Percentiles rank a stretch among this genome's conserved stretches.
phyloP scores from a whole-genome alignment of 164 flowering plant species.

The Litsea cubeba region DNA sequence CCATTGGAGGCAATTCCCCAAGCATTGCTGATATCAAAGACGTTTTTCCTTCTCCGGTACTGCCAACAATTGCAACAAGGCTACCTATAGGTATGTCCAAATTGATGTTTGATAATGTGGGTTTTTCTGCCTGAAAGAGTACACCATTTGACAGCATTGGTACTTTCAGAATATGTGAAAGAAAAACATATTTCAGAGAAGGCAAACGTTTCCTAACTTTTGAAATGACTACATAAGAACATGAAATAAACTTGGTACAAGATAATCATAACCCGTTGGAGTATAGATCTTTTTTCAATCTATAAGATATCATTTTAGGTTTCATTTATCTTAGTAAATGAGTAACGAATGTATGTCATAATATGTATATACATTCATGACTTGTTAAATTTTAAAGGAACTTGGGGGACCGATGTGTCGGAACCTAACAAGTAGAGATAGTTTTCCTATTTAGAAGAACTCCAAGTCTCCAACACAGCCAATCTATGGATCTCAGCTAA shows the following conservation, averaged over 20 bases:
- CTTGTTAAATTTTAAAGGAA: no score
- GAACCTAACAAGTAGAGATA: no score
- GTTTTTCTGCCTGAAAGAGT: slow-evolving; percentile 63
- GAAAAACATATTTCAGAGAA: background rate
- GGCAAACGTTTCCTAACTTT: background rate
- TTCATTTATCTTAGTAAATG: background rate
- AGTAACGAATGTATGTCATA: no score
- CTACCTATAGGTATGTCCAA: slow-evolving; percentile 85
- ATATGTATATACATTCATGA: no score
- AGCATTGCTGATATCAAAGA: slow-evolving; percentile 98
- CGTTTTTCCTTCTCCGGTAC: slow-evolving; percentile 99
- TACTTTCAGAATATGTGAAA: background rate
- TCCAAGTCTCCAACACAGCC: no score
- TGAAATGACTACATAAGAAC: background rate
- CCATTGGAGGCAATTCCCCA: slow-evolving; percentile 80
- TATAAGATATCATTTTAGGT: background rate
- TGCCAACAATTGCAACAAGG: slow-evolving; percentile 91
- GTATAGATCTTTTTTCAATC: background rate
- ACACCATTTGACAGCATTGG: background rate
- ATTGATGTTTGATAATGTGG: slow-evolving; percentile 78
- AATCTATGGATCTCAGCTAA: no score
- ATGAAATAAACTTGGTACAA: background rate
- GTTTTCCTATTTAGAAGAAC: no score
- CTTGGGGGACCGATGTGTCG: no score
- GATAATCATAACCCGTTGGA: background rate